Base-by-base conservation (phyloP, 768 basidiomycete species). In the Suillus sp. region DNA sequence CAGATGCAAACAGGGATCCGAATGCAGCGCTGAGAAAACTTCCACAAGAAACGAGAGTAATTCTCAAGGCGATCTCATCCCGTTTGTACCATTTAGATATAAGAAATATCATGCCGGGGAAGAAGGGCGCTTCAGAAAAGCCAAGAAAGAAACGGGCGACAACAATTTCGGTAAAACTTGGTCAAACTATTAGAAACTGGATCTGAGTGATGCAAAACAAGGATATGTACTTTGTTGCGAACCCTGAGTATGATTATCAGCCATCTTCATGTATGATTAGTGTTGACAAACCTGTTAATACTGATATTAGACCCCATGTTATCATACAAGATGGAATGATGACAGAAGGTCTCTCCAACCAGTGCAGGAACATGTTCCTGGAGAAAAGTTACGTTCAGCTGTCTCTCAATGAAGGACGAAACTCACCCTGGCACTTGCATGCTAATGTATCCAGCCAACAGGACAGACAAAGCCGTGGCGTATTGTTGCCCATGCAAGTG, bases 11-110 rank as follows among this genome's bases (percentile, higher is more conserved):
- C 30, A 82, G 66, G 3, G 80, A 75, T 0, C 81, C 80, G 61
- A 81, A 81, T 3, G 80, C 83, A 71, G 82, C 81, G 9, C 72
- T 74, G 55, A 81, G 77, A 14, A 83, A 66, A 62, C 76, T 77
- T 30, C 79, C 77, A 62, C 72, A 76, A 63, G 72, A 76, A 11
- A 76, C 70, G 58, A 78, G 66, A 16, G 79, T 77, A 22, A 72
- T 74, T 6, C 78, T 68, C 25, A 78, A 63, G 16, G 75, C 80
- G 37, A 81, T 70, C 65, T 82, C 79, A 35, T 71, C 70, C 50
- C 72, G 70, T n/a, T 68, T 77, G 68, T 81, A 81, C 80, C 80
- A 80, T 40, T 73, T 70, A 22, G 75, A 75, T 18, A 75, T 66
- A 9, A 76, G 59, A 64, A 72, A 77, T 25, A 79, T 50, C 32